Base-by-base conservation (phyloP, 371 early-diverging fungal genomes). In the Saksenaea oblongispora region DNA sequence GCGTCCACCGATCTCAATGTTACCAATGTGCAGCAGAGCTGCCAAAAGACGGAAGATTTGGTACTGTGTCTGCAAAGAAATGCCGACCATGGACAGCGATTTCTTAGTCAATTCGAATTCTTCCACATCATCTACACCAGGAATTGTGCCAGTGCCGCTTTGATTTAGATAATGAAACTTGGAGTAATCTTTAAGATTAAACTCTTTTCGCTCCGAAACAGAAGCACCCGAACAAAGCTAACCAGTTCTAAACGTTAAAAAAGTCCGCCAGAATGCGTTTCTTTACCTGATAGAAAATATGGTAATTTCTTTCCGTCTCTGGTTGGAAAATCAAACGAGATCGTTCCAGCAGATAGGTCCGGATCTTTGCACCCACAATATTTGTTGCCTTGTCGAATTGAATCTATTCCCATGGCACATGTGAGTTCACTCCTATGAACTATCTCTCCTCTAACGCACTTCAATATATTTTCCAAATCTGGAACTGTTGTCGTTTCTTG, bases 381-480 rank as follows among this genome's bases (percentile, higher is more conserved):
- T 90, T 87, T 54, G 85, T 86, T 9, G 84, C 74, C 54, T 86
- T 85, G 71, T 91, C 91, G 74, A 93, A 93, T 75, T 89, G 86
- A 67, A 93, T 93, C 87, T 84, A 65, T n/a, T 51, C 37, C 28
- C 7, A 31, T 2, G n/a, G 41, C 56, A 11, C 26, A 28, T 42
- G 28, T 36, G n/a, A 34, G 35, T 24, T 26, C n/a, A n/a, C n/a
- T n/a, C n/a, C 9, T n/a, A 41, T 10, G 1, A 14, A 17, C 42
- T 17, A 41, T 41, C 47, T 34, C 41, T 36, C 27, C 54, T 47
- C 24, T 1, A 13, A 37, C 22, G 61, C 67, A 84, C 90, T 73
- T 97, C 96, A 59, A 99, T 95, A 82, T 96, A 99, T 87, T 99
- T 99, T 57, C 99, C 99, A 79, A 99, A 99, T 18, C 99, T 90